A percentile compares a stretch with the other conserved stretches of the same genome.
Evolutionary conservation across 768 basidiomycete species (phyloP).

Genomic region (Naematelia encephala): DNA sequence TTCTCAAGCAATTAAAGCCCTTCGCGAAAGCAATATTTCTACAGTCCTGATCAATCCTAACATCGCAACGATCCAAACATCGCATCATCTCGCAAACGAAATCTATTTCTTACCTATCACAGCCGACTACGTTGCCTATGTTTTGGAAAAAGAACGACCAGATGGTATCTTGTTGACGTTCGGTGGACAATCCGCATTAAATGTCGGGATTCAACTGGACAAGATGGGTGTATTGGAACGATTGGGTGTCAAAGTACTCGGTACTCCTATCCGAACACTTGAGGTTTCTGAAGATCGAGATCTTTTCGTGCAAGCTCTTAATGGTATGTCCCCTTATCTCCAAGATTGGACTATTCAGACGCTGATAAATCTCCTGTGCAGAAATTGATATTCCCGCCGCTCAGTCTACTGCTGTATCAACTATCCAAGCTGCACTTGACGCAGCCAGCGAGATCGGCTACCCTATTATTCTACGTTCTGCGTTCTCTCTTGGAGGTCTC

Average conservation of each 20-base stretch:
- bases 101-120: conserved; percentile 98
- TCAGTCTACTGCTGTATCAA: conserved; percentile 93
- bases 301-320: conserved; percentile 91
- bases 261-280: conserved; percentile 89
- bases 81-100: conserved; percentile 91
- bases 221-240: conserved; percentile 94
- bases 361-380: conserved; percentile 47
- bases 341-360: neutral
- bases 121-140: conserved; percentile 95
- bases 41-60: conserved; percentile 98
- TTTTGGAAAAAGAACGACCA: conserved; percentile 95
- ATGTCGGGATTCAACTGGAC: conserved; percentile 94
- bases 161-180: conserved; percentile 97
- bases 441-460: conserved; percentile 92
- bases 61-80: conserved; percentile 99
- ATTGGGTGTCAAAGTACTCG: conserved; percentile 86
- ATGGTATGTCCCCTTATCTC: conserved; percentile 62
- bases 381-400: conserved; percentile 97
- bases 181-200: conserved; percentile 95
- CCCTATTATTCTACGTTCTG: conserved; percentile 89
- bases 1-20: conserved; percentile 96
- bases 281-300: conserved; percentile 97
- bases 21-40: conserved; percentile 89
- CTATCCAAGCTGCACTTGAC: conserved; percentile 83
- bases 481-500: conserved; percentile 95